phyloP scores from a whole-genome alignment of 805 yeast species.

The Kodamaea kakaduensis region DNA sequence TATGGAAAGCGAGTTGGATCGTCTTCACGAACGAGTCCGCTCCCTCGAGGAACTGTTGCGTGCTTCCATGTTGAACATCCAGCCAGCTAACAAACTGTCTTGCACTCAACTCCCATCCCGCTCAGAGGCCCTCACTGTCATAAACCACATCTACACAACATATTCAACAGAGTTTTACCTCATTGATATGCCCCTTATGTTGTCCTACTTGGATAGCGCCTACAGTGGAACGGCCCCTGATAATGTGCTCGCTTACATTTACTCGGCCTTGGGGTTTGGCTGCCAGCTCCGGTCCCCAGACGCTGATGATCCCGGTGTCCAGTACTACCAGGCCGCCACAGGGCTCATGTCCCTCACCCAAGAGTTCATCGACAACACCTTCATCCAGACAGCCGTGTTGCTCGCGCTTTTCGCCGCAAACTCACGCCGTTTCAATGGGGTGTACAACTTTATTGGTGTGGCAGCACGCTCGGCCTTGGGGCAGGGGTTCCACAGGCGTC shows the following conservation, averaged over 20 bases:
- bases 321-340: constrained; percentile 29
- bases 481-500: constrained; percentile 32
- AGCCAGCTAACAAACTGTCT: background rate
- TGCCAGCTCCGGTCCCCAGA: constrained; percentile 25
- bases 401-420: constrained; percentile 37
- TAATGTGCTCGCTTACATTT: constrained; percentile 26
- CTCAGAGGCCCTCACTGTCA: constrained; percentile 1
- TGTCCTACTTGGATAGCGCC: constrained; percentile 1
- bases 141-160: constrained; percentile 10
- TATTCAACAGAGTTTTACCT: constrained; percentile 36
- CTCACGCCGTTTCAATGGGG: constrained; percentile 34
- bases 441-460: constrained; percentile 36
- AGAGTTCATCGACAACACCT: constrained; percentile 28
- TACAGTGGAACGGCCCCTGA: constrained; percentile 11
- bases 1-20: constrained; percentile 39
- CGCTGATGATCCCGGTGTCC: constrained; percentile 27
- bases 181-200: constrained; percentile 19
- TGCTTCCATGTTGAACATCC: background rate
- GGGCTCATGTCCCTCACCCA: constrained; percentile 30
- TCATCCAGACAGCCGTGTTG: constrained; percentile 32
- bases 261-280: constrained; percentile 35
- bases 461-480: constrained; percentile 38
- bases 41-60: constrained; percentile 21
- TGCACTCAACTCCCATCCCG: background rate
- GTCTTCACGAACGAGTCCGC: constrained; percentile 29